Evolutionary conservation across 495 filamentous ascomycete species (phyloP).

Genomic region (Neurospora sp.): DNA sequence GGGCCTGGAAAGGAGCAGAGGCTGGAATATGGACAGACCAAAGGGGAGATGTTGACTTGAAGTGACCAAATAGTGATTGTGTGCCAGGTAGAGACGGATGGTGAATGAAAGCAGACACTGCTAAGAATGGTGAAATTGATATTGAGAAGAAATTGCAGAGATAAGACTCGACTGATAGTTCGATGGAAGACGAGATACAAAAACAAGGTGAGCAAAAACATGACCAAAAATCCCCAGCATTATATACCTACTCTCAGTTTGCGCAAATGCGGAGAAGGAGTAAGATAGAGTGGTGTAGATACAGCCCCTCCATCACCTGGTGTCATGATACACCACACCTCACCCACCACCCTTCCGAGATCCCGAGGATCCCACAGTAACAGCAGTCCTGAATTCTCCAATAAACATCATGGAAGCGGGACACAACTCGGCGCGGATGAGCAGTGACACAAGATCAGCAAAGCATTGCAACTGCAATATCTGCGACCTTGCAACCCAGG

Average conservation of each 20-base stretch:
- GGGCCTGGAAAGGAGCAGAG: not conserved
- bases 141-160: not conserved
- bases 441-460: conserved; percentile 1
- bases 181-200: not conserved
- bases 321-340: conserved; percentile 1
- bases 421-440: conserved; percentile 8
- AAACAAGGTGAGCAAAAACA: not conserved
- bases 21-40: not conserved
- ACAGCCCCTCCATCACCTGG: not conserved
- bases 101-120: not conserved
- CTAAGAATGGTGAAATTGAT: not conserved
- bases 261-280: conserved; percentile 26
- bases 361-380: conserved; percentile 1
- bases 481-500: not conserved
- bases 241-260: conserved; percentile 16
- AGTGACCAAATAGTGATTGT: not conserved
- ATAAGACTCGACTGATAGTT: not conserved
- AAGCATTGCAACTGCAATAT: conserved; percentile 10
- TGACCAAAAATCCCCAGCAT: not conserved
- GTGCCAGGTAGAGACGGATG: not conserved
- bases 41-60: not conserved
- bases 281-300: not conserved
- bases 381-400: conserved; percentile 15
- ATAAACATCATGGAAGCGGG: conserved; percentile 10
- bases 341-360: conserved; percentile 1